Evolutionary conservation across 163 green algal genomes (phyloP), one percentile per base, ranked within the genome.

Genomic region (Smithsoniella earleae): DNA sequence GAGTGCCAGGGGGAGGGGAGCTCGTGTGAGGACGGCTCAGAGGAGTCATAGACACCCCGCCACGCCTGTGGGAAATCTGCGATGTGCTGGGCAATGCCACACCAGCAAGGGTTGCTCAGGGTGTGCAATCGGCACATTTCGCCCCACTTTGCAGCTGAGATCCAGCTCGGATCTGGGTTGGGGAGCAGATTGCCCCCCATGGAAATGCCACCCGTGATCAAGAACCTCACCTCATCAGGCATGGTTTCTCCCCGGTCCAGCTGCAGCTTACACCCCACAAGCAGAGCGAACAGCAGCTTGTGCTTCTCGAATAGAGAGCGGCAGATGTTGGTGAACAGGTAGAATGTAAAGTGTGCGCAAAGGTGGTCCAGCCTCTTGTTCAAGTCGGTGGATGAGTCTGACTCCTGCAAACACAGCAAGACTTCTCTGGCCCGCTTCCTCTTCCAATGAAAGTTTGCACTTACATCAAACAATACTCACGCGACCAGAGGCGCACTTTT

Each of bases 241-340:
- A 76, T 46, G 58, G 89, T 80, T 10, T 69, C 62, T 10, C 74
- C 52, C 13, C 78, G 54, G 49, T 86, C 81, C 43, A 86, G 77
- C 37, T 75, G 58, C 22, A 90, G 74, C 77, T 88, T 88, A 45
- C 74, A 74, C 2, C 75, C 52, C 34, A 90, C 78, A 38, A 83
- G 65, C 36, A 90, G 80, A 3, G 83, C 80, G 73, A 90, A 90
- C 69, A 90, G 74, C 46, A 90, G 83, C 80, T 90, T 90, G 85
- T 90, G 82, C 78, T 88, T 88, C 79, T 90, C 85, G 77, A 90
- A 90, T 46, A 90, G 76, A 2, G 81, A 87, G 37, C 84, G 82
- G 79, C 30, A 80, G 1, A 69, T 13, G 43, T 49, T 49, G 10
- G 10, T 10, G 40, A 22, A 49, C 40, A 49, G 40, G 40, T 10